Evolutionary conservation across 768 basidiomycete species (phyloP).

Genomic region (Filobasidium floriforme): DNA sequence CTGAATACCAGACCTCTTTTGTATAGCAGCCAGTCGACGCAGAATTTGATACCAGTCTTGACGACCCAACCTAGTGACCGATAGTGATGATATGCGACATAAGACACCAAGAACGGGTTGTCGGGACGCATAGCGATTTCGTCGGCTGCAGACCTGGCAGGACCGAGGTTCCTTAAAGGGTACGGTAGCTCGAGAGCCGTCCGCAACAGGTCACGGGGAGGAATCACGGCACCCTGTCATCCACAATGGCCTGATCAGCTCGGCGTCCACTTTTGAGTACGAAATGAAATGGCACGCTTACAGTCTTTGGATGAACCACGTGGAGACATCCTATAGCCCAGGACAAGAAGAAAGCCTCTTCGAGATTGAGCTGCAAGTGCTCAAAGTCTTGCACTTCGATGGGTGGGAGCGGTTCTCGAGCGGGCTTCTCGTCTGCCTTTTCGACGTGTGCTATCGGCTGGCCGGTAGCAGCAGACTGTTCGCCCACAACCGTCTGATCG

Average conservation of each 20-base stretch:
- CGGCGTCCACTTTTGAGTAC: not conserved
- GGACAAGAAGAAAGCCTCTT: constrained; percentile 79
- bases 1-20: constrained; percentile 88
- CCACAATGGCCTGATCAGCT: constrained; percentile 54
- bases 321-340: constrained; percentile 79
- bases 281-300: constrained; percentile 44
- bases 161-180: constrained; percentile 30
- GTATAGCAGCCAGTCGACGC: constrained; percentile 88
- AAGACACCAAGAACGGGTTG: constrained; percentile 85
- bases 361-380: constrained; percentile 80
- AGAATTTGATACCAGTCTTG: constrained; percentile 93
- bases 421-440: not conserved
- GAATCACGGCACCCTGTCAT: constrained; percentile 47
- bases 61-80: constrained; percentile 95
- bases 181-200: constrained; percentile 33
- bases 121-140: constrained; percentile 55
- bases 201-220: constrained; percentile 15
- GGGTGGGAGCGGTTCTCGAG: not conserved
- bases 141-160: constrained; percentile 25
- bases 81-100: constrained; percentile 87
- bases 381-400: constrained; percentile 61
- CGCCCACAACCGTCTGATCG: not conserved
- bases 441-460: not conserved
- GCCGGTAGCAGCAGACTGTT: not conserved
- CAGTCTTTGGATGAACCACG: constrained; percentile 60